Evolutionary conservation across 1,284 basidiomycete species (phyloP), one percentile per base, ranked within the genome.

Genomic region (Sporisorium scitamineum): DNA sequence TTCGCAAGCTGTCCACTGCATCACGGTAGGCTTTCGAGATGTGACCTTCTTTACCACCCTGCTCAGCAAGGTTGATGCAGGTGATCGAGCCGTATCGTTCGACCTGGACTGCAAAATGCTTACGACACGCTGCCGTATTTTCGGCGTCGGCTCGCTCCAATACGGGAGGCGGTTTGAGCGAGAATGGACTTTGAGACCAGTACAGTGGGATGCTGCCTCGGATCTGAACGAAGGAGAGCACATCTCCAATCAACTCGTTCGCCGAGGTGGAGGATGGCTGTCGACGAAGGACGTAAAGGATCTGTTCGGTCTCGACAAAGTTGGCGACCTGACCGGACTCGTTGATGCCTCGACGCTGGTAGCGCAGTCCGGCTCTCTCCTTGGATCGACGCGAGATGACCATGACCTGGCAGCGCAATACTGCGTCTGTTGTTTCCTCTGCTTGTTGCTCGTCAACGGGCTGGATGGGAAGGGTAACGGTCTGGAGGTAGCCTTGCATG

Each of bases 271-370:
- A 26, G 1, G 31, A 11, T n/a, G n/a, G n/a, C 22, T 9, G 61
- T 4, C 26, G 29, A 44, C 62, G 71, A 0, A 74, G 53, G n/a
- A 74, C 59, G 32, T 62, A 76, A 81, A 98, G 90, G 48, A 97
- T 88, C 0, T 93, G 93, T 87, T 99, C 96, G 7, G 95, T 96
- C 92, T 95, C 96, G 31, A 97, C 96, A 86, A 97, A 98, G 84
- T 99, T 98, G 54, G 97, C 97, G 26, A 93, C 93, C 84, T 97
- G 92, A 27, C 97, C 96, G 79, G 97, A 94, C 84, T 99, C 97
- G 84, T 99, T 97, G 34, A 99, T 93, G 0, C 96, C 96, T 68
- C 96, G 90, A 5, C 95, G 96, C 82, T 97, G 95, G 88, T 97
- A 99, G 26, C 96, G 90, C 27, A 97, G 97, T 1, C 96, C 96